Conservation (phyloP, 2,329 filamentous ascomycete genomes). For the Verticillium nubilum region DNA sequence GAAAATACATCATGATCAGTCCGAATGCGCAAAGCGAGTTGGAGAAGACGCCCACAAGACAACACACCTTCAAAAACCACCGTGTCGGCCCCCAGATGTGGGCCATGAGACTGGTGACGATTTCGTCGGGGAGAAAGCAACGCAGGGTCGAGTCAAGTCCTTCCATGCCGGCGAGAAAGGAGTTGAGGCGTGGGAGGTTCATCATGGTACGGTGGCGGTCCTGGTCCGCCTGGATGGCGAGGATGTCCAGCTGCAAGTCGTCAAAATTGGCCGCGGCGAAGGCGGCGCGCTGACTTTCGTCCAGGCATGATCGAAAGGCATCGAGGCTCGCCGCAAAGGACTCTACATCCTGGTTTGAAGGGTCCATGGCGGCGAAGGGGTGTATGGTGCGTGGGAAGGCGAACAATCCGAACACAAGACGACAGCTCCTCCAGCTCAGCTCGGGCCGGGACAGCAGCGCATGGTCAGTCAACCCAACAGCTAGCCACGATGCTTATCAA, state of each 20-base stretch:
- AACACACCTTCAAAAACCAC: conserved; percentile 13
- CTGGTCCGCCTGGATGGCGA: conserved; percentile 17
- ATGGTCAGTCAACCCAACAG: too few species aligned
- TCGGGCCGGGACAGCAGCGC: background rate
- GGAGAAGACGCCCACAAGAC: conserved; percentile 2
- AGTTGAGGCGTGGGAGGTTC: conserved; percentile 19
- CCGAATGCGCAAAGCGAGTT: too few species aligned
- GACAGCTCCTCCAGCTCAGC: background rate
- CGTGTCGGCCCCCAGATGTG: conserved; percentile 23
- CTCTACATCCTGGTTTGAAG: background rate
- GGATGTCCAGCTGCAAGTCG: conserved; percentile 16
- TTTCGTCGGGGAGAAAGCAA: conserved; percentile 2
- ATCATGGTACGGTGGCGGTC: conserved; percentile 18
- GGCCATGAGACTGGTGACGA: conserved; percentile 12
- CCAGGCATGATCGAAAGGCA: conserved; percentile 12
- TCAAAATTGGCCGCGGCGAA: conserved; percentile 12
- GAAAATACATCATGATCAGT: background rate
- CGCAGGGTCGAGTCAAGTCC: conserved; percentile 10
- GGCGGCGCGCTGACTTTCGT: conserved; percentile 7
- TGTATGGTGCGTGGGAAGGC: background rate
- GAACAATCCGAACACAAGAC: background rate
- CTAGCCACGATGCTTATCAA: background rate
- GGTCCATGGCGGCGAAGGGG: background rate
- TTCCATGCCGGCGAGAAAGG: conserved; percentile 15
- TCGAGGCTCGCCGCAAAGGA: conserved; percentile 3